A percentile compares a stretch with the other conserved stretches of the same genome.
Evolutionary conservation across 768 basidiomycete species (phyloP).

Genomic region (Phylloporus sp.): DNA sequence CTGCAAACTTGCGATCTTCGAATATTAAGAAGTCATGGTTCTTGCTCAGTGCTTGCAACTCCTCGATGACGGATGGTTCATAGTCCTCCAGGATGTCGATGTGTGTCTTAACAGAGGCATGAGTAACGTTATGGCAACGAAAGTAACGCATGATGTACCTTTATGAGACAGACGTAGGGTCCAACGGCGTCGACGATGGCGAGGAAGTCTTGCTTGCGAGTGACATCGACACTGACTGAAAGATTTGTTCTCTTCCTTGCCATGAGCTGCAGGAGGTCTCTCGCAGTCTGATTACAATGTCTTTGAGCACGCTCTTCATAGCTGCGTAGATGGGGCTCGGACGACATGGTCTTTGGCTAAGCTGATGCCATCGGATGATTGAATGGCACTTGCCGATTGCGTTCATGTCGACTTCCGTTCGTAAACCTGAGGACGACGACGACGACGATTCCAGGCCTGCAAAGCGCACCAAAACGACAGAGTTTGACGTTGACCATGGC

Average conservation of each 20-base stretch:
- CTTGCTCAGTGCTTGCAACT: conserved; percentile 62
- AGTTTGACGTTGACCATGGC: conserved; percentile 9
- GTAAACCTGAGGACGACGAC: conserved; percentile 54
- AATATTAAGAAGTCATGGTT: conserved; percentile 95
- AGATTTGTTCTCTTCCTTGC: conserved; percentile 88
- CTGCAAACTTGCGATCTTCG: conserved; percentile 98
- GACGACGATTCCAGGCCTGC: conserved; percentile 33
- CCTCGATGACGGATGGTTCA: conserved; percentile 62
- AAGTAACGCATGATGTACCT: conserved; percentile 50
- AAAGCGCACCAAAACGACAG: conserved; percentile 37
- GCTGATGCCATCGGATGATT: background rate
- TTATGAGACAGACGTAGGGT: conserved; percentile 88
- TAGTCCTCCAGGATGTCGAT: conserved; percentile 96
- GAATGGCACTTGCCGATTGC: background rate
- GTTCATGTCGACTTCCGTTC: conserved; percentile 33
- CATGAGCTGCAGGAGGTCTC: conserved; percentile 73
- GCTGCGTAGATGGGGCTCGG: conserved; percentile 43
- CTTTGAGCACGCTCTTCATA: conserved; percentile 59
- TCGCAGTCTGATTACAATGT: conserved; percentile 74
- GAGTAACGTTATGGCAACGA: conserved; percentile 15
- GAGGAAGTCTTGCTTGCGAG: conserved; percentile 71
- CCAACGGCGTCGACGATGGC: conserved; percentile 86
- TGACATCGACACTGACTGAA: conserved; percentile 94
- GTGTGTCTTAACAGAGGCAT: conserved; percentile 69
- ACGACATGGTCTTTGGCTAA: conserved; percentile 25